Conservation (phyloP, 495 filamentous ascomycete species). For the Trichocladium antarcticum region DNA sequence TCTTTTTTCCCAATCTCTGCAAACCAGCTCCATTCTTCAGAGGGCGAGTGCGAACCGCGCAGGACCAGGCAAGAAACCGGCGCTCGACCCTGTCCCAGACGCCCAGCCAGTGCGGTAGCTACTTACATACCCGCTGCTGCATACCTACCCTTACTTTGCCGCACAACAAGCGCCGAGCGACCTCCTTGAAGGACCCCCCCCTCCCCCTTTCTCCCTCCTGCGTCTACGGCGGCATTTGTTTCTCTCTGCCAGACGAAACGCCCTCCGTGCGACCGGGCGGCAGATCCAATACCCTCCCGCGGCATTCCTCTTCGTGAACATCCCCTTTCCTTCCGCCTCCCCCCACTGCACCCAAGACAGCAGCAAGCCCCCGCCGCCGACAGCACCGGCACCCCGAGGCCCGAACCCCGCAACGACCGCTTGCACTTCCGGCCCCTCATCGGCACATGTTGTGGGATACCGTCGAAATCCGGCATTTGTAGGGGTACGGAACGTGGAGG, state of each 20-base stretch:
- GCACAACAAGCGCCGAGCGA: slow-evolving; percentile 32
- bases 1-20: slow-evolving; percentile 11
- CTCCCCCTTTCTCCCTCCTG: slow-evolving; percentile 17
- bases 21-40: no score
- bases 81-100: not conserved
- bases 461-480: slow-evolving; percentile 19
- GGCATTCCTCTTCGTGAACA: slow-evolving; percentile 25
- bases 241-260: slow-evolving; percentile 13
- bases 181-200: slow-evolving; percentile 3
- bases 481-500: slow-evolving; percentile 32
- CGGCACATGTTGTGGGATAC: slow-evolving; percentile 18
- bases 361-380: slow-evolving; percentile 9
- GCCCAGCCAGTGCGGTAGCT: slow-evolving; percentile 1
- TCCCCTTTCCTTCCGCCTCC: slow-evolving; percentile 19
- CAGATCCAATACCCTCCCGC: slow-evolving; percentile 23
- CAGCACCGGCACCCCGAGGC: slow-evolving; percentile 7
- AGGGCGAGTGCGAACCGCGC: no score
- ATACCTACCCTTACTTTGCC: slow-evolving; percentile 1
- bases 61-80: not conserved
- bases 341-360: slow-evolving; percentile 10
- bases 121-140: slow-evolving; percentile 1
- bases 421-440: not conserved
- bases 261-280: slow-evolving; percentile 22
- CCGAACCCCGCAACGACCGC: slow-evolving; percentile 13
- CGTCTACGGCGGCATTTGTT: slow-evolving; percentile 31